Evolutionary conservation across 148 eudicot species (phyloP), one percentile per base, ranked within the genome.

Genomic region (Nepenthes mirabilis): DNA sequence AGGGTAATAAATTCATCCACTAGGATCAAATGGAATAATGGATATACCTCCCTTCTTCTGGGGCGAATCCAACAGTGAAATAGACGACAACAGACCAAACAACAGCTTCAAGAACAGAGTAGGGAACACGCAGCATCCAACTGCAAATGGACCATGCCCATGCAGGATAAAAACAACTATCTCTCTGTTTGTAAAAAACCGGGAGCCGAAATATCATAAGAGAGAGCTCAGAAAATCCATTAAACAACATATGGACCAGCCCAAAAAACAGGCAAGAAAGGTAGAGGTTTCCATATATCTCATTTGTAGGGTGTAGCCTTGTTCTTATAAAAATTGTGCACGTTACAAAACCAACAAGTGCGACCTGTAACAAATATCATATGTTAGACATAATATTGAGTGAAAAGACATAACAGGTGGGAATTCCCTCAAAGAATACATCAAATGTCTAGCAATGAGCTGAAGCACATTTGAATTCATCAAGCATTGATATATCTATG

Each of bases 121-220:
- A 83, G 60, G 95, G 95, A 47, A 90, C 58, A 34, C 88, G 86
- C 7, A 90, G 69, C 61, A 84, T 67, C 86, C 83, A 90, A 65
- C 84, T 83, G 32, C 84, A 53, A 49, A 83, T 36, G 14, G 97
- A 74, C 88, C 88, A 90, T 43, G 86, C 88, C 97, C 97, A 90
- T 35, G 86, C 88, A 67, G 97, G 97, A 73, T 82, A 74, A 57
- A 90, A 90, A 58, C 68, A 69, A 66, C 80, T 80, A 69, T 90
- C 97, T 69, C 97, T 71, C 72, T 90, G 95, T 73, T 90, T 90
- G 81, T 82, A 90, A 56, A 86, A 90, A 33, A 86, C 95, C 36
- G 97, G 95, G 57, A 90, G 90, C 61, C 91, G 74, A 58, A 76
- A 74, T 70, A 90, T 84, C 80, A 77, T 78, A 43, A 86, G 83